phyloP scores from a whole-genome alignment of 495 filamentous ascomycete genomes.

The Neurospora sp. region DNA sequence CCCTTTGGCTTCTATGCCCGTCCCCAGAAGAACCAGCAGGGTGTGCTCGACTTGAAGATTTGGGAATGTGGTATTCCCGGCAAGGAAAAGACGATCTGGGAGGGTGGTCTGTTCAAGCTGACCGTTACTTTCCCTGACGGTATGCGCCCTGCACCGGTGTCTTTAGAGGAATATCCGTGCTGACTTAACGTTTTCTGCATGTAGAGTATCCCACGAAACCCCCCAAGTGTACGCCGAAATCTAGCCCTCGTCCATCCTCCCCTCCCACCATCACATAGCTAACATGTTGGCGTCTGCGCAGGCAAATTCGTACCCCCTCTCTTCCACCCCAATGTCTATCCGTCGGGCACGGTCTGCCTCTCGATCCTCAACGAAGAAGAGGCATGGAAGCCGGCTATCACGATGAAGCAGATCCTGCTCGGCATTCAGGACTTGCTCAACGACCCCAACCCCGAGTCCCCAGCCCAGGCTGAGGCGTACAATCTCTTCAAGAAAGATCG shows the following conservation, averaged over 20 bases:
- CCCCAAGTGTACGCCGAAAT: conserved; percentile 70
- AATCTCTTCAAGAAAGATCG: conserved; percentile 92
- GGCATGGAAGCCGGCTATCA: conserved; percentile 96
- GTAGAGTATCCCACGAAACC: conserved; percentile 98
- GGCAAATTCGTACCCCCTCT: conserved; percentile 95
- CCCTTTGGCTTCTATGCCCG: conserved; percentile 96
- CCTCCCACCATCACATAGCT: conserved; percentile 10
- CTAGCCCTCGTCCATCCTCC: neutral
- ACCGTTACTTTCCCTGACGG: conserved; percentile 90
- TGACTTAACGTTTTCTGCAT: conserved; percentile 11
- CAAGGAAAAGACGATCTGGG: conserved; percentile 93
- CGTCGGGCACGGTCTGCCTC: conserved; percentile 93
- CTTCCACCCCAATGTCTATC: conserved; percentile 98
- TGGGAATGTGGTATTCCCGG: conserved; percentile 97
- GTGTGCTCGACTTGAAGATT: conserved; percentile 80
- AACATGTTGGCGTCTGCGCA: conserved; percentile 28
- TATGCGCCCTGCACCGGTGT: conserved; percentile 33
- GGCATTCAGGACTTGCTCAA: conserved; percentile 93
- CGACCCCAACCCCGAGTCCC: conserved; percentile 94
- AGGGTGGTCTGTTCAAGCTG: conserved; percentile 90
- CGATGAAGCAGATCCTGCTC: conserved; percentile 91
- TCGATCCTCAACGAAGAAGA: conserved; percentile 98
- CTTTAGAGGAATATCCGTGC: neutral
- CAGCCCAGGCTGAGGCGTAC: conserved; percentile 95
- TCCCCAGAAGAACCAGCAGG: conserved; percentile 66